Base-by-base conservation (phyloP, 1,284 basidiomycete species). In the Neonothopanus nambi region DNA sequence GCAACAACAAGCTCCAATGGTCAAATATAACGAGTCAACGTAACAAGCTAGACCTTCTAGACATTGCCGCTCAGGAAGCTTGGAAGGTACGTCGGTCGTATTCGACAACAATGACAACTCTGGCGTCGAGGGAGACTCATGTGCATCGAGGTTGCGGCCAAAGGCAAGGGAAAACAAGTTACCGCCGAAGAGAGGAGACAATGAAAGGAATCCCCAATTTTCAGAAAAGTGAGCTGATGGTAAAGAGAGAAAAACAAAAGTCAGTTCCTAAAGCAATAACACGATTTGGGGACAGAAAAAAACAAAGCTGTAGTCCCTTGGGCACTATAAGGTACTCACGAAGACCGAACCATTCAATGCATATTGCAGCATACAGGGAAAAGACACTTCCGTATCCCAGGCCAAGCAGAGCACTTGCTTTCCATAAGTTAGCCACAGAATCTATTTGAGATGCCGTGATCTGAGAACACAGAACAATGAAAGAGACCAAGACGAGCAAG, bases 131-230 rank as follows among this genome's bases (percentile, higher is more conserved):
- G 30, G 46, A 12, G 40, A 53, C 51, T 79, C 80, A 62, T 94
- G 88, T 4, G 83, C 76, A 61, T 95, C 93, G 38, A 93, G 77
- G 58, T 91, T 87, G 38, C 73, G 73, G 0, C 94, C 94, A 63
- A 95, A 96, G 39, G 89, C 74, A 37, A 95, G 64, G 38, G 92
- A 93, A 70, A 95, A 92, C 1, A 93, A 48, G 70, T 95, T 96
- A 0, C 90, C 90, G 6, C 89, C 90, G 2, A 94, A 46, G 54
- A 93, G 79, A 1, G 94, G 92, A 0, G 88, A 81, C 17, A 94
- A 70, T 6, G 82, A 83, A 24, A 89, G 77, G 65, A 82, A 90
- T 15, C 94, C 94, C 86, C 86, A 95, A 67, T 95, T 96, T 70
- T 93, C 87, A 3, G 84, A 85, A 62, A 91, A 85, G 62, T 87